phyloP scores from a whole-genome alignment of 768 basidiomycete genomes.

The Lactarius psammicola region DNA sequence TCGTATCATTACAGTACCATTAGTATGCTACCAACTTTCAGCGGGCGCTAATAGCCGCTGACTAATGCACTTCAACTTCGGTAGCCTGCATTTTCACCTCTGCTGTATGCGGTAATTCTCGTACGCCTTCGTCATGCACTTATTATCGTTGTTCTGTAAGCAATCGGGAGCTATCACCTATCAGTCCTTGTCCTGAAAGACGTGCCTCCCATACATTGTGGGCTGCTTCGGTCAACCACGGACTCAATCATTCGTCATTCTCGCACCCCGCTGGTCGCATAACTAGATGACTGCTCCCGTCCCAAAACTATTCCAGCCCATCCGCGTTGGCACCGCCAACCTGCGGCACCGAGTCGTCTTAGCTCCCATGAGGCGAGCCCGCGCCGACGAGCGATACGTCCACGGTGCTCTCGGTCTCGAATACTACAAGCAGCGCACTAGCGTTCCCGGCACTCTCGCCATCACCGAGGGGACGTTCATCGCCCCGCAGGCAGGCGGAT shows the following conservation, averaged over 20 bases:
- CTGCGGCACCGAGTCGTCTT: slow-evolving; percentile 53
- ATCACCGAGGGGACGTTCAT: slow-evolving; percentile 61
- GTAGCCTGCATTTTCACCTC: no score
- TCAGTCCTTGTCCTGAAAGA: not conserved
- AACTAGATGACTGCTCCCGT: not conserved
- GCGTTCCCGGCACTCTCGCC: slow-evolving; percentile 50
- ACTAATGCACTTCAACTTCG: no score
- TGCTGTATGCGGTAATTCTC: no score
- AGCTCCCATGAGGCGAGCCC: slow-evolving; percentile 51
- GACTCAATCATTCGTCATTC: not conserved
- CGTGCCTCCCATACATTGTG: not conserved
- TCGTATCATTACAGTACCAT: not conserved
- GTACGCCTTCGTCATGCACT: no score
- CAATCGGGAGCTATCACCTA: no score
- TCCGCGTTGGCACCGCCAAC: slow-evolving; percentile 41
- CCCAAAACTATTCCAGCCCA: slow-evolving; percentile 45
- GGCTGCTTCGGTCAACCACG: not conserved
- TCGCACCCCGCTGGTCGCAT: not conserved
- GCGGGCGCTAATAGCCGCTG: no score
- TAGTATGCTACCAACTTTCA: not conserved
- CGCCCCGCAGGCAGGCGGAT: slow-evolving; percentile 48
- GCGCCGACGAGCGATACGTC: slow-evolving; percentile 40
- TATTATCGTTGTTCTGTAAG: no score
- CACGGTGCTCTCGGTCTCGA: slow-evolving; percentile 39
- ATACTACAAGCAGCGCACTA: slow-evolving; percentile 51